These are phyloP conservation scores for Citrus hindsii DNA, from an alignment of 345 rosid genomes.

Conservation along the genomic window DNA sequence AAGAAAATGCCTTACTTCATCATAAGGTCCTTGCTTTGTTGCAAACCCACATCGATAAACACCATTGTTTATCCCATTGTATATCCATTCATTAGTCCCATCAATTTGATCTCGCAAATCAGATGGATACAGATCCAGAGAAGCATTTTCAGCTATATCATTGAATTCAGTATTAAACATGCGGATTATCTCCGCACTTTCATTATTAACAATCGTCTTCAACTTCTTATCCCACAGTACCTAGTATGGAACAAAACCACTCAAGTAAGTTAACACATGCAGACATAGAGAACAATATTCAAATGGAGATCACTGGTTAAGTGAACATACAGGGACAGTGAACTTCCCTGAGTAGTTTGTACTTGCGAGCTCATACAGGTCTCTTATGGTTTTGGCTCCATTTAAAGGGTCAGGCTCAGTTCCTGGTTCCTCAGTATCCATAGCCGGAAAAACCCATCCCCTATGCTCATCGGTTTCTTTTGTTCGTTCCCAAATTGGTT, in stretches of 20 bases:
- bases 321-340: slow-evolving; percentile 79
- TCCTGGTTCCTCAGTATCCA: slow-evolving; percentile 60
- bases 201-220: slow-evolving; percentile 58
- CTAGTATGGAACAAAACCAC: slow-evolving; percentile 21
- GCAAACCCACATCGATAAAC: slow-evolving; percentile 54
- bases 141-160: slow-evolving; percentile 40
- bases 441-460: slow-evolving; percentile 85
- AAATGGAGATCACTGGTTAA: not conserved
- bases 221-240: slow-evolving; percentile 62
- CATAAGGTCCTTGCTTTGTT: slow-evolving; percentile 49
- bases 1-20: slow-evolving; percentile 36
- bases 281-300: slow-evolving; percentile 14
- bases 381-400: slow-evolving; percentile 75
- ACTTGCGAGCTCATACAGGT: slow-evolving; percentile 78
- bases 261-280: slow-evolving; percentile 1
- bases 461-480: slow-evolving; percentile 78
- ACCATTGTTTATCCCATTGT: slow-evolving; percentile 47
- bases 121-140: slow-evolving; percentile 47
- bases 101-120: slow-evolving; percentile 35
- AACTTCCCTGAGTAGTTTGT: slow-evolving; percentile 71
- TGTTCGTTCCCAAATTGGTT: slow-evolving; percentile 87
- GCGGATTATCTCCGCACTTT: slow-evolving; percentile 54
- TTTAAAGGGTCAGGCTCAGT: slow-evolving; percentile 72
- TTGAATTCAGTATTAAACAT: slow-evolving; percentile 53
- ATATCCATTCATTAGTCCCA: slow-evolving; percentile 47